Evolutionary conservation across 2,329 filamentous ascomycete genomes (phyloP), one percentile per base, ranked within the genome.

Genomic region (Triangularia verruculosa): DNA sequence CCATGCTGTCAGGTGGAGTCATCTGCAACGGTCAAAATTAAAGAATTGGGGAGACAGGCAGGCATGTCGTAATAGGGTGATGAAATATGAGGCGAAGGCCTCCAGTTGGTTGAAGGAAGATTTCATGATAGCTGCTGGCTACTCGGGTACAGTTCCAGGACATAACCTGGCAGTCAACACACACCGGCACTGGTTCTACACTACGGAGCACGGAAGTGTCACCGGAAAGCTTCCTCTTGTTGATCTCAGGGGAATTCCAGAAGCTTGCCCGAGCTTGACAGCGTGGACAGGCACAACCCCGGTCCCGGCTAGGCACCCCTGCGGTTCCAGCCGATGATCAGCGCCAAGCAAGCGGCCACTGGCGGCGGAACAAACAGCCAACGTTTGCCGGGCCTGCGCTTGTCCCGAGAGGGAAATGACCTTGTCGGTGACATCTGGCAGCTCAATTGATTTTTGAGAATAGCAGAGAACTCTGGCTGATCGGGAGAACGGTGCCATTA

Each of bases 291-390:
- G 56, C 28, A 43, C 28, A 11, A 58, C 56, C 56, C 56, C 27
- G 56, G 56, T 32, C 28, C 32, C n/a, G 20, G 17, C 34, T 58
- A 25, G 22, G 56, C 58, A 59, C 54, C 62, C 61, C 47, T 56
- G 61, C 58, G 60, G 60, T 63, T 52, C 60, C 61, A 61, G 62
- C 64, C 64, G 62, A 61, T 59, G 64, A 68, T 68, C 62, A 64
- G 60, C 62, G 62, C 62, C 62, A 63, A 64, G 62, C 58, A 20
- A 58, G 55, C 51, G n/a, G n/a, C n/a, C n/a, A n/a, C n/a, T n/a
- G n/a, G n/a, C n/a, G 57, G 34, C 64, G 30, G 62, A 57, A 57
- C 58, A 39, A 64, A 53, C 52, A 55, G 57, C 24, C 56, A 32
- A 55, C 22, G 59, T 30, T 47, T 43, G 61, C 64, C 59, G 61